Evolutionary conservation across 371 early-diverging fungal genomes (phyloP).

Genomic region (Chytridium lagenaria): DNA sequence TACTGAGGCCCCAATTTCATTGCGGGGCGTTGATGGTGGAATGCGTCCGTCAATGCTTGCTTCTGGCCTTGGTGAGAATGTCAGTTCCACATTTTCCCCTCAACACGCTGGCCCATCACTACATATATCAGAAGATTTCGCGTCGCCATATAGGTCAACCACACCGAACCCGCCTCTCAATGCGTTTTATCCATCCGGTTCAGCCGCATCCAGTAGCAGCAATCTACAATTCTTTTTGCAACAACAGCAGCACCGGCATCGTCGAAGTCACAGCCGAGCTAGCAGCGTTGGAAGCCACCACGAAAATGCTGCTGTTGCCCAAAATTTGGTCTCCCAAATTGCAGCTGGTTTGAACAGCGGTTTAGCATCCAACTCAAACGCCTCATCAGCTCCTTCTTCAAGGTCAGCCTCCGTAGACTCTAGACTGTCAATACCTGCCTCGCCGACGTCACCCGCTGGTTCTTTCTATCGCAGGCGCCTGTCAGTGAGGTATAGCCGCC

Average conservation of each 20-base stretch:
- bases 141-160: not conserved
- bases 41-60: not conserved
- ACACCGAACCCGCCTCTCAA: not conserved
- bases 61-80: not conserved
- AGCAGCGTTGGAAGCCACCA: constrained; percentile 12
- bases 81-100: not conserved
- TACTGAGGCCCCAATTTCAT: not conserved
- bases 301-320: not conserved
- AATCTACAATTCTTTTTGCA: constrained; percentile 1
- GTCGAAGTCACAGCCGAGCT: constrained; percentile 9
- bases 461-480: not conserved
- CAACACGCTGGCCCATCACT: too few species aligned
- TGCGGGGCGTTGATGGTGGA: constrained; percentile 4
- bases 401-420: constrained; percentile 14
- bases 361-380: not conserved
- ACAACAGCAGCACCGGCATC: constrained; percentile 5
- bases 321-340: too few species aligned
- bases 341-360: not conserved
- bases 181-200: not conserved
- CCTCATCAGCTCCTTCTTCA: constrained; percentile 7
- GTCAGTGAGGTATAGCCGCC: constrained; percentile 2
- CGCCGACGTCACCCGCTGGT: constrained; percentile 6
- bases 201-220: not conserved
- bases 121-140: not conserved
- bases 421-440: not conserved